phyloP scores from a whole-genome alignment of 2,329 filamentous ascomycete species.

The Trichoderma asperellum region DNA sequence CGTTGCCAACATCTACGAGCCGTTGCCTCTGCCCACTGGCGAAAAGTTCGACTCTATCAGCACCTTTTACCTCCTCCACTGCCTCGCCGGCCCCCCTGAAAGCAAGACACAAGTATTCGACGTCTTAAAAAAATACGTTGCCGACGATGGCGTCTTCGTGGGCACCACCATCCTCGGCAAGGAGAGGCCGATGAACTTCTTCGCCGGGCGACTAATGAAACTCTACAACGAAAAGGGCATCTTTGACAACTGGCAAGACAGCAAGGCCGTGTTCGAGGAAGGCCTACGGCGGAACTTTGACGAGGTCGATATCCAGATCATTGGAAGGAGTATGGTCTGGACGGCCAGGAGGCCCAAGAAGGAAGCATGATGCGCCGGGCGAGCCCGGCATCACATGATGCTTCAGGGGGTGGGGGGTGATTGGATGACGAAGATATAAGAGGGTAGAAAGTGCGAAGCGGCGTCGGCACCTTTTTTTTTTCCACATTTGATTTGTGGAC shows the following conservation, averaged over 20 bases:
- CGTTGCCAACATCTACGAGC: conserved; percentile 44
- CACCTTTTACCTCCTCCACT: conserved; percentile 37
- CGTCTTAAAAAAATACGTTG: conserved; percentile 30
- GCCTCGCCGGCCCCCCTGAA: conserved; percentile 33
- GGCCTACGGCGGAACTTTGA: conserved; percentile 44
- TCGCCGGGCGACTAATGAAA: conserved; percentile 34
- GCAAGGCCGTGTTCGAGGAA: conserved; percentile 39
- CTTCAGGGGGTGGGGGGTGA: not conserved
- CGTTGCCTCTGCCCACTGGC: conserved; percentile 36
- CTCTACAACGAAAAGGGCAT: conserved; percentile 43
- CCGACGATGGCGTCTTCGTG: conserved; percentile 34
- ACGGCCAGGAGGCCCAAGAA: conserved; percentile 38
- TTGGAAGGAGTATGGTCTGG: conserved; percentile 47
- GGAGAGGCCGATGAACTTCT: conserved; percentile 28
- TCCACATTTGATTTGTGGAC: not conserved
- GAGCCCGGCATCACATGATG: not conserved
- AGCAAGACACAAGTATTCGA: conserved; percentile 32
- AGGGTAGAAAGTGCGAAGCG: not conserved
- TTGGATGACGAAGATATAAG: not conserved
- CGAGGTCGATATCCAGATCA: conserved; percentile 45
- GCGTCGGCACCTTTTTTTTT: not conserved
- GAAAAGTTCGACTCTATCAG: conserved; percentile 46
- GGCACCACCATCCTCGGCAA: conserved; percentile 36
- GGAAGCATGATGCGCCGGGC: conserved; percentile 5
- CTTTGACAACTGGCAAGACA: conserved; percentile 48